Percentiles rank a stretch among this genome's conserved stretches.
phyloP scores from a whole-genome alignment of 805 yeast genomes.

The Nakazawaea populi region DNA sequence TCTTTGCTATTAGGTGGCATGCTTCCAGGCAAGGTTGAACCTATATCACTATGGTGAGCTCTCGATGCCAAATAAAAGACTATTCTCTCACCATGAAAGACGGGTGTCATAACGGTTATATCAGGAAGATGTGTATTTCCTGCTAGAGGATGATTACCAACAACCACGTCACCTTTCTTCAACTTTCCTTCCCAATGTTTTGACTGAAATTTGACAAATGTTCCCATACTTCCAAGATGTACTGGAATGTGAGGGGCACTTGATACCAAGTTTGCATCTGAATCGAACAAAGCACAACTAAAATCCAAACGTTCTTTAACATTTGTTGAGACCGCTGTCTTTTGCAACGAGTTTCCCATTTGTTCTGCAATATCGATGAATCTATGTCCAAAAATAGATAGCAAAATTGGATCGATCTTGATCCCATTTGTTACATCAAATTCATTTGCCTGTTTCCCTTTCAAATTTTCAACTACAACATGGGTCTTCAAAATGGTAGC shows the following conservation, averaged over 20 bases:
- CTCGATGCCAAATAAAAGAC: slow-evolving; percentile 89
- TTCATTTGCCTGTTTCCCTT: slow-evolving; percentile 1
- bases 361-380: slow-evolving; percentile 91
- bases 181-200: slow-evolving; percentile 58
- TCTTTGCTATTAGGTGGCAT: slow-evolving; percentile 91
- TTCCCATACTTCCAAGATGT: slow-evolving; percentile 82
- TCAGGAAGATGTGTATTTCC: slow-evolving; percentile 91
- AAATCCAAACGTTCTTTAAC: slow-evolving; percentile 81
- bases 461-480: slow-evolving; percentile 39
- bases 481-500: slow-evolving; percentile 60
- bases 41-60: slow-evolving; percentile 96
- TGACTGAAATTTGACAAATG: slow-evolving; percentile 66
- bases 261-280: slow-evolving; percentile 74
- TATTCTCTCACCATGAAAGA: slow-evolving; percentile 54
- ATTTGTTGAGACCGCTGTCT: slow-evolving; percentile 76
- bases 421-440: slow-evolving; percentile 20
- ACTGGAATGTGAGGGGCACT: slow-evolving; percentile 89
- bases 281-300: slow-evolving; percentile 78
- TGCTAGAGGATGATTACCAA: slow-evolving; percentile 74
- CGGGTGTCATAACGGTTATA: slow-evolving; percentile 90
- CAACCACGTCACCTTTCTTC: slow-evolving; percentile 67
- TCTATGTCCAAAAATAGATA: slow-evolving; percentile 76
- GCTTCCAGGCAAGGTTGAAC: slow-evolving; percentile 87
- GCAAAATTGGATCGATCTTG: slow-evolving; percentile 58
- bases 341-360: slow-evolving; percentile 77